Evolutionary conservation across 2,329 filamentous ascomycete genomes (phyloP).

Genomic region (Xylariales sp.): DNA sequence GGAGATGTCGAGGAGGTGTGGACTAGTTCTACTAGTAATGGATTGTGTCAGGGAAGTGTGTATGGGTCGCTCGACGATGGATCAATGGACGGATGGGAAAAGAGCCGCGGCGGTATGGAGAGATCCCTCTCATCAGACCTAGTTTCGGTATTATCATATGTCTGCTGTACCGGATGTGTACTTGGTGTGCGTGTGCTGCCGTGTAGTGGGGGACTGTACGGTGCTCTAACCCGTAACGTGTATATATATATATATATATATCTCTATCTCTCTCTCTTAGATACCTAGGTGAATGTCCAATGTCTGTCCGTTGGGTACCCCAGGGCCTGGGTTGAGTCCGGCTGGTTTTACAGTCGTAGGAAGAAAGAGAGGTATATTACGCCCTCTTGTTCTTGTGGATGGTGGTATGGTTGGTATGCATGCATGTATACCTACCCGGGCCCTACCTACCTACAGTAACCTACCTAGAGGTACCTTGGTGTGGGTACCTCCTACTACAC

Average conservation of each 20-base stretch:
- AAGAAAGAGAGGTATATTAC: background rate
- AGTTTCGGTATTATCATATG: background rate
- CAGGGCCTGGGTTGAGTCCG: no score
- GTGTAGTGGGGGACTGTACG: no score
- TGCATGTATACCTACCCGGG: no score
- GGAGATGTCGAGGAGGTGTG: constrained; percentile 30
- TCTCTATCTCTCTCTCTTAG: no score
- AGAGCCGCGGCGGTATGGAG: constrained; percentile 29
- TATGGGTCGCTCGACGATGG: constrained; percentile 29
- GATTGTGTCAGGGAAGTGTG: constrained; percentile 21
- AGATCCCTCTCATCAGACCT: background rate
- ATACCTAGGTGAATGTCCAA: no score
- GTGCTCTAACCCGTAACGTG: no score
- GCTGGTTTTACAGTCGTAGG: background rate
- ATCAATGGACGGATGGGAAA: constrained; percentile 15
- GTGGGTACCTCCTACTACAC: background rate
- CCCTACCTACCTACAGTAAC: no score
- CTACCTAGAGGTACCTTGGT: background rate
- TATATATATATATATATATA: no score
- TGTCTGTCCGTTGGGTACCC: no score
- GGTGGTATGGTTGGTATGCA: background rate
- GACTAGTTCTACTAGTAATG: constrained; percentile 24
- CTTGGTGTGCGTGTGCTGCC: no score
- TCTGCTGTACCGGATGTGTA: no score
- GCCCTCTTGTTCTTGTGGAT: background rate